Evolutionary conservation across 2,329 filamentous ascomycete species (phyloP), one percentile per base, ranked within the genome.

Genomic region (Calonectria ilicicola): DNA sequence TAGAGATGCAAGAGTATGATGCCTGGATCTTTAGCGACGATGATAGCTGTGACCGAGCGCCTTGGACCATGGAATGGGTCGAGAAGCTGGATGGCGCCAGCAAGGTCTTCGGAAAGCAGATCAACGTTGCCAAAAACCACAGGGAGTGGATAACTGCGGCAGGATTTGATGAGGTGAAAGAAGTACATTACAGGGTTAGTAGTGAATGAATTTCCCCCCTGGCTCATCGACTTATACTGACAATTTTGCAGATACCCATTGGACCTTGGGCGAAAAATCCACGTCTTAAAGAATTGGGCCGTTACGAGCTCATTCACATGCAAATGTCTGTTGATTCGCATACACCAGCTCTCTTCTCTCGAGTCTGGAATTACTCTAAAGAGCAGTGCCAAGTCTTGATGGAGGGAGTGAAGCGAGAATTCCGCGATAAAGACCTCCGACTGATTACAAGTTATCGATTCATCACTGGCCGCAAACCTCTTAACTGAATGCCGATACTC

Each of bases 401-500:
- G 73, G 83, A 87, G 56, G 88, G 89, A 14, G 85, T 86, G 14
- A 88, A 89, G 73, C 86, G 84, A 67, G 86, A 88, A 75, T 89
- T 78, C n/a, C 67, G 76, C 9, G 72, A 72, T 32, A 70, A 72
- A 26, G 69, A 78, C 2, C 51, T 78, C 32, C 70, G 76, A 8
- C 17, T 78, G 21, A 78, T 78, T 23, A 78, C 76, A 8, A 76
- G 65, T 10, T 78, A 78, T 53, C 75, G 75, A n/a, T 78, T 78
- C 32, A 68, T 78, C n/a, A 76, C 64, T 0, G 76, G 76, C 0
- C 66, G 72, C 1, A 77, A 71, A n/a, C 76, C 70, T 5, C 42
- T 44, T 10, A 21, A 60, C 35, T 38, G 32, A 19, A 4, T 5
- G 9, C n/a, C n/a, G n/a, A n/a, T n/a, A n/a, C n/a, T n/a, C n/a